Conservation (phyloP, 768 basidiomycete species). For the Kwoniella mangroviensis region DNA sequence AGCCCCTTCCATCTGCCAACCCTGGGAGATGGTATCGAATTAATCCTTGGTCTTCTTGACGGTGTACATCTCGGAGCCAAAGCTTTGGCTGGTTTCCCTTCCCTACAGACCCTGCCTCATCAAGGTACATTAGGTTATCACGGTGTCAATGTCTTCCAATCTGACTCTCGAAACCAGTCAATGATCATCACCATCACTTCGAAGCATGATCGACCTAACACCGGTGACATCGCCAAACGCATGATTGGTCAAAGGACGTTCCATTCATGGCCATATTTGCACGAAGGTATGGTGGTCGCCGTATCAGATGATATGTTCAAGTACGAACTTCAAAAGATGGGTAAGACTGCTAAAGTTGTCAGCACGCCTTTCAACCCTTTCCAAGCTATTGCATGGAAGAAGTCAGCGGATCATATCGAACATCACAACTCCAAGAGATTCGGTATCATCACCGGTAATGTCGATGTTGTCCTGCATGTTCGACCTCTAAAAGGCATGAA, state of each 20-base stretch:
- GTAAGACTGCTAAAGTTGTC: constrained; percentile 60
- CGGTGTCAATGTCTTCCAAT: constrained; percentile 89
- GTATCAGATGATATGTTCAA: constrained; percentile 85
- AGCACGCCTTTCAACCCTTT: constrained; percentile 74
- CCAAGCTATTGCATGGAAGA: constrained; percentile 75
- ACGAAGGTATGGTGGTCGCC: constrained; percentile 84
- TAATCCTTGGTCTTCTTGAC: constrained; percentile 82
- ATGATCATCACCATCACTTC: constrained; percentile 88
- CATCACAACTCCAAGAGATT: constrained; percentile 82
- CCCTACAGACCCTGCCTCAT: constrained; percentile 84
- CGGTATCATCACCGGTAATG: constrained; percentile 79
- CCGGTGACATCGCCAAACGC: constrained; percentile 73
- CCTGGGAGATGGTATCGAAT: constrained; percentile 73
- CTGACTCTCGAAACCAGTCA: constrained; percentile 87
- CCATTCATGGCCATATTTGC: constrained; percentile 91
- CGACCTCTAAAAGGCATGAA: constrained; percentile 91
- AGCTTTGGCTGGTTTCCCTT: constrained; percentile 94
- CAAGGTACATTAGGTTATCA: constrained; percentile 77
- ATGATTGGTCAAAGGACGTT: constrained; percentile 79
- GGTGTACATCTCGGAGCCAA: constrained; percentile 83
- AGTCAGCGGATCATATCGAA: constrained; percentile 80
- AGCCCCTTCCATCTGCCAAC: constrained; percentile 87
- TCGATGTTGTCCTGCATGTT: constrained; percentile 85
- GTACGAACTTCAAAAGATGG: constrained; percentile 66
- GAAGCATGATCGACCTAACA: constrained; percentile 69